Conservation (phyloP, 345 rosid genomes). For the Noccaea bulbosa region DNA sequence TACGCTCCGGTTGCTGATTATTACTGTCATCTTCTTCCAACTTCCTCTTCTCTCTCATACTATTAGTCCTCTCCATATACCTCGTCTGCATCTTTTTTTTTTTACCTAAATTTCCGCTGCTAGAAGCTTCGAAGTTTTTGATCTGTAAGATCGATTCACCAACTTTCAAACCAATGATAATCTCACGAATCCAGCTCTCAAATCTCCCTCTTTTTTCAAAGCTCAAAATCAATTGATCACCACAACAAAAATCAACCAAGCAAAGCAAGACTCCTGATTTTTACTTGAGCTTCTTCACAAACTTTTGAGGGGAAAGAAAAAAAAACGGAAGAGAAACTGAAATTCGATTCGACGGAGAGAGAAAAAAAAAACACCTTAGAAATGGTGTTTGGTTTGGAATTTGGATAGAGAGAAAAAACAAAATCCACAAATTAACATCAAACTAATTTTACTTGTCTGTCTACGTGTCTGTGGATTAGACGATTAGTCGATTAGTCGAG, state of each 20-base stretch:
- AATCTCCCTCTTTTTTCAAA: background rate
- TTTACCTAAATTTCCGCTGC: background rate
- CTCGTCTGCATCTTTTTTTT: slow-evolving; percentile 63
- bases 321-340: background rate
- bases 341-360: slow-evolving; percentile 27
- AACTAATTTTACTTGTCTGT: slow-evolving; percentile 22
- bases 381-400: slow-evolving; percentile 37
- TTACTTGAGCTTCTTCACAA: background rate
- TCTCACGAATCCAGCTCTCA: slow-evolving; percentile 3
- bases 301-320: background rate
- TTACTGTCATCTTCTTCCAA: slow-evolving; percentile 50
- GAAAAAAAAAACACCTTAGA: slow-evolving; percentile 18
- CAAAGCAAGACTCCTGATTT: background rate
- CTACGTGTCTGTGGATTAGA: too few relatives aligned
- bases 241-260: background rate
- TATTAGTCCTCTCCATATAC: slow-evolving; percentile 80
- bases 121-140: slow-evolving; percentile 7
- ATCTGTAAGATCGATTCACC: slow-evolving; percentile 35
- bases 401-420: slow-evolving; percentile 27
- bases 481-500: slow-evolving; percentile 38
- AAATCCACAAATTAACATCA: too few relatives aligned
- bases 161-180: background rate
- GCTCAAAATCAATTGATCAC: background rate
- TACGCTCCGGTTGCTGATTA: slow-evolving; percentile 71
- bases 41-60: slow-evolving; percentile 81